Base-by-base conservation (phyloP, 495 filamentous ascomycete genomes). In the Cercophora sp. region DNA sequence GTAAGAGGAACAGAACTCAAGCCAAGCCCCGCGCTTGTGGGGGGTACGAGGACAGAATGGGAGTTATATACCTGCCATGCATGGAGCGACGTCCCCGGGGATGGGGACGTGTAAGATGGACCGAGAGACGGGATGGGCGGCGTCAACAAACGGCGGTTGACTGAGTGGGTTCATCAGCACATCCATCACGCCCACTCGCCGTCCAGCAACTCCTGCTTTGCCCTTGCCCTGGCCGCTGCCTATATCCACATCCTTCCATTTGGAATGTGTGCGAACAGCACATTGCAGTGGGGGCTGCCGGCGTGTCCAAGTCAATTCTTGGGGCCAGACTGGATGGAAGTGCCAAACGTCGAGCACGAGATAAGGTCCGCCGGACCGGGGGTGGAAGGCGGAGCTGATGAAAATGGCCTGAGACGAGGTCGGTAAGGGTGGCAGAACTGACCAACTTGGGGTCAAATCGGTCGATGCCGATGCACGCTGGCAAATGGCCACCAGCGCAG, bases 371-470 rank as follows among this genome's bases (percentile, higher is more conserved):
- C 32, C 32, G 46, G 49, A 26, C 48, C 15, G 36, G 48, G 55
- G 40, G 35, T 55, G 36, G 56, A 49, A 54, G 52, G 58, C 56
- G 60, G 52, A 56, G 66, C 54, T 54, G 57, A 43, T 58, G 56
- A 61, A 62, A 67, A 66, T 69, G 64, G 66, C 36, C 60, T 65
- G 66, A 69, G 64, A 58, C 15, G 16, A 15, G 56, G 27, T 52
- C 53, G 58, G 53, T 29, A 58, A 51, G 26, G 45, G 52, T 59
- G 62, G 48, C 59, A 63, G 59, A 63, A 58, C 48, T 52, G 48
- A 44, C 41, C 40, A 55, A 47, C 47, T 43, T 40, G 46, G 49
- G 36, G 44, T 32, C 46, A 62, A 63, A 65, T 68, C 65, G 61
- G 65, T 61, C 65, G 63, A 68, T 68, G 55, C 61, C 59, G 65